Percentiles rank a stretch among this genome's conserved stretches.
These are phyloP conservation scores for Spencermartinsiella ligniputridi DNA, from an alignment of 1,139 yeast species.

Conservation along the genomic window DNA sequence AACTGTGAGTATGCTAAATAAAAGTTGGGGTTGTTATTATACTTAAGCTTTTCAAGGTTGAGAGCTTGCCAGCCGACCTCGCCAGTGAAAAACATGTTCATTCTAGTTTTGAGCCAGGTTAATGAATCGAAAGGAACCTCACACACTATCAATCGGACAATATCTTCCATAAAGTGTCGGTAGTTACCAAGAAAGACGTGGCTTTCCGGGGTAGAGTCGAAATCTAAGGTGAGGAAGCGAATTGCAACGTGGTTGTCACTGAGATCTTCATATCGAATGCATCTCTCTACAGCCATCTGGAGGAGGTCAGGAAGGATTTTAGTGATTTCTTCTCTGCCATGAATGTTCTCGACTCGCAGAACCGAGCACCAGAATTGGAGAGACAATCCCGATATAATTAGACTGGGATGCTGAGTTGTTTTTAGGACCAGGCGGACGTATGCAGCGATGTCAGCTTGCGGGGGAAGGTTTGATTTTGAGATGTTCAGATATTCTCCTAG, in stretches of 20 bases:
- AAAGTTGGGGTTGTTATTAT: conserved; percentile 56
- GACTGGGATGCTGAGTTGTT: conserved; percentile 79
- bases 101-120: conserved; percentile 71
- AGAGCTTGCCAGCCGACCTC: conserved; percentile 67
- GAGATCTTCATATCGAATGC: conserved; percentile 66
- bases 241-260: conserved; percentile 62
- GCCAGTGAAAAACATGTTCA: conserved; percentile 69
- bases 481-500: conserved; percentile 70
- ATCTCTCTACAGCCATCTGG: conserved; percentile 72
- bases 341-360: conserved; percentile 70
- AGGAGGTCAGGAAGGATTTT: conserved; percentile 61
- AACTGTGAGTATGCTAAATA: conserved; percentile 78
- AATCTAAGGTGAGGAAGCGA: conserved; percentile 71
- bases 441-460: conserved; percentile 52
- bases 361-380: conserved; percentile 94
- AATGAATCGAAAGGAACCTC: conserved; percentile 79
- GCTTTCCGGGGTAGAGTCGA: conserved; percentile 82
- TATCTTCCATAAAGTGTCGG: conserved; percentile 82
- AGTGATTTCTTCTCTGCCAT: conserved; percentile 42
- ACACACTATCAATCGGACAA: conserved; percentile 82
- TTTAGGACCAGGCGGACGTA: conserved; percentile 71
- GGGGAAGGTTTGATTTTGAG: conserved; percentile 35
- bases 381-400: conserved; percentile 87
- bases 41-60: conserved; percentile 48
- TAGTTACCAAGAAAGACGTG: conserved; percentile 74